phyloP scores from a whole-genome alignment of 2,329 filamentous ascomycete genomes.

The Xylaria sp. region DNA sequence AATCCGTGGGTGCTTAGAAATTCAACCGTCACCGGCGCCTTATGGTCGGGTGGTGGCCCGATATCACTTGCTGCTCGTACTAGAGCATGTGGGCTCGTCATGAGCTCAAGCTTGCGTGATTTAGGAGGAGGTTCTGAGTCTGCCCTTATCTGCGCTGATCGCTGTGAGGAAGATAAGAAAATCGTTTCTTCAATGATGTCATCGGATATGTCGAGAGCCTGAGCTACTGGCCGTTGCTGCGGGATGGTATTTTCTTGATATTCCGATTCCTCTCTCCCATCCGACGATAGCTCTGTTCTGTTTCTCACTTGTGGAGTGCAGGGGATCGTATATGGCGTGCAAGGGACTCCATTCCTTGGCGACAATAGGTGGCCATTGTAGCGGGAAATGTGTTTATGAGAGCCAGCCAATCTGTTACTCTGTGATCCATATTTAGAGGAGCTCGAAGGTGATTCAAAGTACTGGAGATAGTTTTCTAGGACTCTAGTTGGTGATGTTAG shows the following conservation, averaged over 20 bases:
- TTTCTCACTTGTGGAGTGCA: constrained; percentile 37
- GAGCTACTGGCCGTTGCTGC: constrained; percentile 10
- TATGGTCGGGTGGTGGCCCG: constrained; percentile 41
- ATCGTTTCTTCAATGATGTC: constrained; percentile 47
- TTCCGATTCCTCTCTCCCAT: constrained; percentile 2
- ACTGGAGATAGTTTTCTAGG: constrained; percentile 61
- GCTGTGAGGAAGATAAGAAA: constrained; percentile 39
- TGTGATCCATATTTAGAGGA: constrained; percentile 31
- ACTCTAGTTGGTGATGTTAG: constrained; percentile 63
- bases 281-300: constrained; percentile 8
- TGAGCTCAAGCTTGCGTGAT: constrained; percentile 38
- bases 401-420: constrained; percentile 4
- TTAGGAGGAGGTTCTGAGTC: constrained; percentile 53
- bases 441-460: constrained; percentile 46
- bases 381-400: constrained; percentile 16
- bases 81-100: constrained; percentile 42
- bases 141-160: constrained; percentile 37
- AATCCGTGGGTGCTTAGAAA: constrained; percentile 46
- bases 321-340: constrained; percentile 41
- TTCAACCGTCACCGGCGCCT: constrained; percentile 36
- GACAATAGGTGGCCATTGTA: constrained; percentile 1
- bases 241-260: constrained; percentile 6
- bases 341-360: constrained; percentile 26
- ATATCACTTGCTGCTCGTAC: constrained; percentile 52
- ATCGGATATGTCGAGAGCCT: constrained; percentile 25